Percentiles rank a stretch among this genome's conserved stretches.
These are phyloP conservation scores for Fusarium camptoceras DNA, from an alignment of 2,329 filamentous ascomycete species.

Conservation along the genomic window DNA sequence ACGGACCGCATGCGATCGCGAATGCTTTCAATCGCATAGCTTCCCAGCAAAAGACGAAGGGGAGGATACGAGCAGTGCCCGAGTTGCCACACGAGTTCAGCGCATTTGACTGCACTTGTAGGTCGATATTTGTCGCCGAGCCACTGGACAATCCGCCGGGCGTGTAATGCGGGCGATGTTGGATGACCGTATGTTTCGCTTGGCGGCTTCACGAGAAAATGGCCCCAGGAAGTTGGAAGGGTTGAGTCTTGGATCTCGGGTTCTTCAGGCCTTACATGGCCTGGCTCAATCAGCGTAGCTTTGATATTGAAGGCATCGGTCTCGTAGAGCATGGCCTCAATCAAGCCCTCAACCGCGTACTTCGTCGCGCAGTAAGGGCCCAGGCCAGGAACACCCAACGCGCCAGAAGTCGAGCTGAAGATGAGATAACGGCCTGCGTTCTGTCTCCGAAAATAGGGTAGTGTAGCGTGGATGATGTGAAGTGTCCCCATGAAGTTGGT, in stretches of 20 bases:
- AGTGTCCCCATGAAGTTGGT: constrained; percentile 97
- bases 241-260: constrained; percentile 62
- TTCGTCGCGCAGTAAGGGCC: constrained; percentile 97
- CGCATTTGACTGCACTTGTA: constrained; percentile 91
- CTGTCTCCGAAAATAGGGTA: constrained; percentile 87
- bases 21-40: constrained; percentile 96
- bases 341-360: constrained; percentile 94
- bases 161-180: constrained; percentile 87
- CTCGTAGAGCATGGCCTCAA: constrained; percentile 97
- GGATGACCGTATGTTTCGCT: constrained; percentile 83
- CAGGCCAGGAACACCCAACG: constrained; percentile 91
- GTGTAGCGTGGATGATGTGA: constrained; percentile 88
- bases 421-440: constrained; percentile 86
- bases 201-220: constrained; percentile 89
- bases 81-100: constrained; percentile 93
- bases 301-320: constrained; percentile 92
- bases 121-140: constrained; percentile 86
- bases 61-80: constrained; percentile 96
- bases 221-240: constrained; percentile 84
- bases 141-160: constrained; percentile 93
- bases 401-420: constrained; percentile 92
- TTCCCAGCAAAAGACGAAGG: constrained; percentile 85
- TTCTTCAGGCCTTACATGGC: constrained; percentile 88
- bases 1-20: constrained; percentile 88
- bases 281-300: constrained; percentile 91